These are phyloP conservation scores for Carex arenaria DNA, from an alignment of 202 grass and related monocot species.

Conservation along the genomic window DNA sequence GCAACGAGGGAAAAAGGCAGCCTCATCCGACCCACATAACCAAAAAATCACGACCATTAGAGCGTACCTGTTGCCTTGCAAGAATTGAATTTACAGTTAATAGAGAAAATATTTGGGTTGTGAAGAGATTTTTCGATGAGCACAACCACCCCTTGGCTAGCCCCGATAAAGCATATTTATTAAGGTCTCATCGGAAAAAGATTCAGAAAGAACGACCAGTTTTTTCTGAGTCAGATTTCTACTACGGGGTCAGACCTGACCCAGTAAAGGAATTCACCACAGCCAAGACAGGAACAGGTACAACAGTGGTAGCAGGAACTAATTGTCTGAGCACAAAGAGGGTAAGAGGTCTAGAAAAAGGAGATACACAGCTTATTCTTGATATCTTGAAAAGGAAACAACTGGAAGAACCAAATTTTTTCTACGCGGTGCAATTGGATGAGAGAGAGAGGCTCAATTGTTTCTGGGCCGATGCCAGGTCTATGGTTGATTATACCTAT, in stretches of 20 bases:
- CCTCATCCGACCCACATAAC: constrained; percentile 32
- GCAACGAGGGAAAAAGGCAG: constrained; percentile 38
- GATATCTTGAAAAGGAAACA: constrained; percentile 43
- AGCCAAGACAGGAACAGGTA: background rate
- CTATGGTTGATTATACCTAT: constrained; percentile 29
- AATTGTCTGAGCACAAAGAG: constrained; percentile 27
- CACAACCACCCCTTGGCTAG: constrained; percentile 35
- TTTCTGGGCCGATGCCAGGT: constrained; percentile 39
- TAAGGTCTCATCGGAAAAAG: constrained; percentile 44
- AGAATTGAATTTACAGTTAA: constrained; percentile 45
- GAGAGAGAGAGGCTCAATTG: constrained; percentile 36
- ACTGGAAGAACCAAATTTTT: constrained; percentile 41
- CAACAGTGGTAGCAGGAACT: background rate
- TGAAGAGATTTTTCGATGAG: constrained; percentile 38
- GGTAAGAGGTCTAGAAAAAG: constrained; percentile 41
- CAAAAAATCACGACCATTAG: constrained; percentile 36
- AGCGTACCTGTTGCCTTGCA: constrained; percentile 38
- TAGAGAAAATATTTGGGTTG: constrained; percentile 29
- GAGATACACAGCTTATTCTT: constrained; percentile 33
- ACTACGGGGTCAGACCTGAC: constrained; percentile 25
- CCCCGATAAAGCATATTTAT: constrained; percentile 33
- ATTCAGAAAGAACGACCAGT: constrained; percentile 15
- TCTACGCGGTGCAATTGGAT: constrained; percentile 41
- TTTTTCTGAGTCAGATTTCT: constrained; percentile 36
- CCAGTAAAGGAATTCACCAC: constrained; percentile 7